Conservation (phyloP, 148 eudicot species). For the Persicaria tinctoria region DNA sequence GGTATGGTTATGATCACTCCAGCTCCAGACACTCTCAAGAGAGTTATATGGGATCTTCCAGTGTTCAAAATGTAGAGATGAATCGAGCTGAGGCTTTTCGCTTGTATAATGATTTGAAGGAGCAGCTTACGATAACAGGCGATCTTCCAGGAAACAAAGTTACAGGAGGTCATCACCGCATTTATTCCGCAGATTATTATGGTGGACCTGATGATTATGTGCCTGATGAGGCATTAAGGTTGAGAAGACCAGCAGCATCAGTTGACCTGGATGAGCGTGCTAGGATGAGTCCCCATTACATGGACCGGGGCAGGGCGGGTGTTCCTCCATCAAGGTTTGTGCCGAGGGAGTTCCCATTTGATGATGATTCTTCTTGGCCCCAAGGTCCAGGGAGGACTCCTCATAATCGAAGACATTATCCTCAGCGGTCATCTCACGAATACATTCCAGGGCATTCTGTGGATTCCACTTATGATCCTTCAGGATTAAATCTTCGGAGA, state of each 20-base stretch:
- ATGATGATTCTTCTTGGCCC: constrained; percentile 28
- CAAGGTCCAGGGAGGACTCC: constrained; percentile 24
- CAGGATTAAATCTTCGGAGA: constrained; percentile 18
- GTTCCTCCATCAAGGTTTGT: constrained; percentile 23
- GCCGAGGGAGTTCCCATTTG: constrained; percentile 16
- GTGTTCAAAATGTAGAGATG: constrained; percentile 38
- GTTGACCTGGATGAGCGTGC: constrained; percentile 21
- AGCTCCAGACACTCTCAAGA: constrained; percentile 28
- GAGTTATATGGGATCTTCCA: constrained; percentile 25
- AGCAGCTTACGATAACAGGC: constrained; percentile 43
- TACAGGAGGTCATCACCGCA: constrained; percentile 17
- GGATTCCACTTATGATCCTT: constrained; percentile 27
- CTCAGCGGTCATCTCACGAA: constrained; percentile 22
- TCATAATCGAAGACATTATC: constrained; percentile 20
- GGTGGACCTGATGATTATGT: constrained; percentile 25
- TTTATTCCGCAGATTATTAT: constrained; percentile 25
- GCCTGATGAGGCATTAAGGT: constrained; percentile 27
- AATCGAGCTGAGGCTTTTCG: constrained; percentile 54
- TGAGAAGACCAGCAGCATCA: constrained; percentile 24
- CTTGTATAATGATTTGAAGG: constrained; percentile 50
- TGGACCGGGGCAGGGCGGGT: constrained; percentile 17
- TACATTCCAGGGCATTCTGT: constrained; percentile 26
- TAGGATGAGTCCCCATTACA: constrained; percentile 19
- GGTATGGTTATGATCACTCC: constrained; percentile 34
- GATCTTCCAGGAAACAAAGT: constrained; percentile 24